Evolutionary conservation across 208 protist genomes (phyloP), one percentile per base, ranked within the genome.

Genomic region (Lotmaria passim): DNA sequence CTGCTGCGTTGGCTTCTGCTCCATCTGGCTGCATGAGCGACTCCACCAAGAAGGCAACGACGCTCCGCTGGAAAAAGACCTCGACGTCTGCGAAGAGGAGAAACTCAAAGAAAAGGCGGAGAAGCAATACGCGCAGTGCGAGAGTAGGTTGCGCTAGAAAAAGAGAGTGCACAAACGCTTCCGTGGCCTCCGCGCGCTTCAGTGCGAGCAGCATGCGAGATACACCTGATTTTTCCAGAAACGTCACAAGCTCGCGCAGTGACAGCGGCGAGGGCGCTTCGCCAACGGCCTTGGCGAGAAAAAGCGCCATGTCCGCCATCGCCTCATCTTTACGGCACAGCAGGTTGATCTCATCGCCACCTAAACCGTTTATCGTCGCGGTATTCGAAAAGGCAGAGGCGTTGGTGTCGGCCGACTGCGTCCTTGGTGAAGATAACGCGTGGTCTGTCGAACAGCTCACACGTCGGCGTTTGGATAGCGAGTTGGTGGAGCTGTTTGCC

Each of bases 301-400:
- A 96, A 12, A 91, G 43, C 14, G 68, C 86, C 83, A 93, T 90
- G 58, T 96, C 91, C 1, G 85, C 82, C 41, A 82, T 30, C 17
- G 87, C 82, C 36, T 96, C 91, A 21, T 96, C 86, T 26, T 82
- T 79, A 15, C 84, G 79, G n/a, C 72, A 75, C 30, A 96, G 79
- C 38, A 92, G 64, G 58, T 68, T 77, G 12, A 96, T 70, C 48
- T 93, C 84, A 12, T 81, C 77, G 21, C 73, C 81, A 64, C 87
- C 76, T 15, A 85, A 47, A 43, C 73, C 76, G 43, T 73, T 58
- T 7, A 34, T 33, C 0, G 43, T 55, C 7, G 43, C 41, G 24
- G 39, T 26, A n/a, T n/a, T n/a, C n/a, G n/a, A n/a, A n/a, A n/a
- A n/a, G n/a, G 68, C 26, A 15, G 61, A 68, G 23, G 28, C 38